Evolutionary conservation across 2,329 filamentous ascomycete species (phyloP).

Genomic region (Ramularia collo-cygni): DNA sequence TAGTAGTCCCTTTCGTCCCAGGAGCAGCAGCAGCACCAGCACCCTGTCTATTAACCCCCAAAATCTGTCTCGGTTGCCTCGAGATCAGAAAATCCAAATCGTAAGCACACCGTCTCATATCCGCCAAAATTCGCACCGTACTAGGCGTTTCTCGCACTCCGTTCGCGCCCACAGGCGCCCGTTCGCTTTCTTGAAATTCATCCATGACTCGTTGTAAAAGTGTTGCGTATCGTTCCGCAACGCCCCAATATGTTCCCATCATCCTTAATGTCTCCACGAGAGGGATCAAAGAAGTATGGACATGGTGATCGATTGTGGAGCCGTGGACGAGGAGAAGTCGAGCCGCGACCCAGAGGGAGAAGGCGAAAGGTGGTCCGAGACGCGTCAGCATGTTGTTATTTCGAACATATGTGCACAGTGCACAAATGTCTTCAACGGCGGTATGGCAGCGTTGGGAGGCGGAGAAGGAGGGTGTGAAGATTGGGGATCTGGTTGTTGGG

Average conservation of each 20-base stretch:
- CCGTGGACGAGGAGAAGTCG: constrained; percentile 82
- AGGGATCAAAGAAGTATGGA: constrained; percentile 71
- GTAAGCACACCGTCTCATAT: constrained; percentile 86
- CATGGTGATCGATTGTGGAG: constrained; percentile 77
- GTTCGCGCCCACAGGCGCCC: constrained; percentile 47
- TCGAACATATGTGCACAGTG: constrained; percentile 70
- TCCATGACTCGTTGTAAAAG: constrained; percentile 77
- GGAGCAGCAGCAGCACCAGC: background rate
- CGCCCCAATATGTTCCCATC: constrained; percentile 79
- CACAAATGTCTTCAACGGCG: constrained; percentile 75
- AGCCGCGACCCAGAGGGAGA: constrained; percentile 86
- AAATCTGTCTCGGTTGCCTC: constrained; percentile 58
- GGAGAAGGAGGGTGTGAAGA: constrained; percentile 82
- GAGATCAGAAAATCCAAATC: constrained; percentile 87
- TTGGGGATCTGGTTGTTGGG: constrained; percentile 77
- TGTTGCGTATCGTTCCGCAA: constrained; percentile 72
- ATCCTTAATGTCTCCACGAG: constrained; percentile 76
- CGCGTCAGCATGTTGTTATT: constrained; percentile 68
- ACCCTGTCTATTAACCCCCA: constrained; percentile 13
- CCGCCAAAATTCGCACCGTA: constrained; percentile 77
- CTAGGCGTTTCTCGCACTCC: constrained; percentile 71
- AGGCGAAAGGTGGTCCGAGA: constrained; percentile 84
- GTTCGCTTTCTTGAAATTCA: constrained; percentile 74
- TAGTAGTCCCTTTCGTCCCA: constrained; percentile 8
- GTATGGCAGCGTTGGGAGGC: constrained; percentile 76